Percentiles rank a stretch among this genome's conserved stretches.
These are phyloP conservation scores for Starmerella cellae DNA, from an alignment of 805 yeast genomes.

Conservation along the genomic window DNA sequence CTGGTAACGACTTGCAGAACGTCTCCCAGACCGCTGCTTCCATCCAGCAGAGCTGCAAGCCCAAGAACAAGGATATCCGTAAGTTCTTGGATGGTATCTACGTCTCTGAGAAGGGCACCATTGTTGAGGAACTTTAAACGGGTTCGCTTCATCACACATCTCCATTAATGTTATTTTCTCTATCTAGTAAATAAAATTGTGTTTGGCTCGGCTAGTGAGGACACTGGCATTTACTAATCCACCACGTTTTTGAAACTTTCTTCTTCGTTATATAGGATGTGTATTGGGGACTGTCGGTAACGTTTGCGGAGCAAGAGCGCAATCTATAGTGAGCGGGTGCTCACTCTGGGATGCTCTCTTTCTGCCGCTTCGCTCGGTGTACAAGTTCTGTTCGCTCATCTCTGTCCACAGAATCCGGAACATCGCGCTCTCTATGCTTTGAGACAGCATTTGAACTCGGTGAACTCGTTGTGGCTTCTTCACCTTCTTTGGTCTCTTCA, in stretches of 20 bases:
- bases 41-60: conserved; percentile 94
- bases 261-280: no score
- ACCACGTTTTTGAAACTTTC: no score
- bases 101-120: conserved; percentile 88
- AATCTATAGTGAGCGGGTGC: conserved; percentile 5
- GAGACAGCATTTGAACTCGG: no score
- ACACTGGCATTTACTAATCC: conserved; percentile 13
- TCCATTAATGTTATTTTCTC: conserved; percentile 7
- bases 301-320: no score
- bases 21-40: conserved; percentile 99
- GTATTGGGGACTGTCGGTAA: no score
- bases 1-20: conserved; percentile 93
- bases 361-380: no score
- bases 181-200: conserved; percentile 7
- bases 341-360: not conserved
- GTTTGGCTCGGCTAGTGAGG: conserved; percentile 18
- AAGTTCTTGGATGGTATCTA: conserved; percentile 99
- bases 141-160: not conserved
- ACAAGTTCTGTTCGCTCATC: no score
- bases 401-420: no score
- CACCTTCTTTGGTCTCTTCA: no score
- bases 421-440: no score
- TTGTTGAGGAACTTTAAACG: conserved; percentile 45
- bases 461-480: no score
- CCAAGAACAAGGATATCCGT: conserved; percentile 99